phyloP scores from a whole-genome alignment of 495 filamentous ascomycete genomes.

The Penicillium soppii region DNA sequence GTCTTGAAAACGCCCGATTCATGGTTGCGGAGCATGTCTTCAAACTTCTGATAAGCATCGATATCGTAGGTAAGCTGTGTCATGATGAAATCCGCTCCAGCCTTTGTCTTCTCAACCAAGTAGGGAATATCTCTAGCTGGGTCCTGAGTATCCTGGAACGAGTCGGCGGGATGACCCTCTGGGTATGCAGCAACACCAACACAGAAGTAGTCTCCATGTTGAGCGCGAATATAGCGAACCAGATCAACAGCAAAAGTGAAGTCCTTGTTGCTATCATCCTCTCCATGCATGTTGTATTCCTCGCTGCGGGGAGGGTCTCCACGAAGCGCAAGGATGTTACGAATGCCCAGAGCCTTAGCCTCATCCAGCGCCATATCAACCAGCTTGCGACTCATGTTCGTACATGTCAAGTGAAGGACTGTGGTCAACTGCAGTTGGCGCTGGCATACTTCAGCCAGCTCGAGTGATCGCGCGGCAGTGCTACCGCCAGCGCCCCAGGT shows the following conservation, averaged over 20 bases:
- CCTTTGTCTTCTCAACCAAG: constrained; percentile 84
- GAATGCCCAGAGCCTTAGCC: constrained; percentile 87
- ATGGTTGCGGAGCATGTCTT: constrained; percentile 74
- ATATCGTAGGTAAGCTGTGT: constrained; percentile 97
- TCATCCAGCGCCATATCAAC: constrained; percentile 89
- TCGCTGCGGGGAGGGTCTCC: constrained; percentile 91
- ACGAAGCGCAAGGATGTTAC: constrained; percentile 90
- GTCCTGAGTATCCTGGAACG: constrained; percentile 75
- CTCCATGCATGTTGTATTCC: constrained; percentile 73
- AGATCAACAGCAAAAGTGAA: constrained; percentile 91
- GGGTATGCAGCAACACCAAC: constrained; percentile 93
- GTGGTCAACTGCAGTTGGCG: constrained; percentile 88
- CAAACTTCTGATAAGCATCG: constrained; percentile 75
- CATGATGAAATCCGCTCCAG: constrained; percentile 97
- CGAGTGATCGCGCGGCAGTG: constrained; percentile 84
- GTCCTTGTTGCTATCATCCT: constrained; percentile 68
- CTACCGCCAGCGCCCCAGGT: constrained; percentile 97
- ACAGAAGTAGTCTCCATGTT: constrained; percentile 94
- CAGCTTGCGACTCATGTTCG: constrained; percentile 87
- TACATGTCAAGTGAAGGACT: constrained; percentile 94
- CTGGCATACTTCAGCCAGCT: constrained; percentile 94
- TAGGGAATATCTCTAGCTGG: constrained; percentile 81
- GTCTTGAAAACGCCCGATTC: constrained; percentile 82
- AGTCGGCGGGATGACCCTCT: constrained; percentile 93
- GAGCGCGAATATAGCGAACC: constrained; percentile 81